phyloP scores from a whole-genome alignment of 371 early-diverging fungal species.

The Mucor sp. region DNA sequence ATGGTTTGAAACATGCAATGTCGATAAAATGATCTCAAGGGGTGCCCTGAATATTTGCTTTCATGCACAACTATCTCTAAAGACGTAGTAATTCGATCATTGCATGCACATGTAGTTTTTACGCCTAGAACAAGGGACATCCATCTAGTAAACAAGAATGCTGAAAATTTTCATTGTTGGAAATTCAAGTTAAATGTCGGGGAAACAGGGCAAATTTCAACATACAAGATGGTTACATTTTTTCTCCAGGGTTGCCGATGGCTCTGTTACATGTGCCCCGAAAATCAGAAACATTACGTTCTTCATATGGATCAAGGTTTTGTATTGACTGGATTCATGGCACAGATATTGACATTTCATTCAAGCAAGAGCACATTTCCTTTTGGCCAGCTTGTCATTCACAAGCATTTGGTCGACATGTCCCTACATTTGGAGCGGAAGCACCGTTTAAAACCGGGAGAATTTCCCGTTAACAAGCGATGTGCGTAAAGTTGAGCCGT shows the following conservation, averaged over 20 bases:
- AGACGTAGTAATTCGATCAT: not conserved
- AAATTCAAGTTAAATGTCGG: not conserved
- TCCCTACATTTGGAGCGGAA: not conserved
- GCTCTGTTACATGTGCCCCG: not conserved
- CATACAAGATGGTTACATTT: not conserved
- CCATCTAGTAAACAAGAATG: not conserved
- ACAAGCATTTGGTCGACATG: not conserved
- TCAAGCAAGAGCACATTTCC: constrained; percentile 34
- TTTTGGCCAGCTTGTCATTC: not conserved
- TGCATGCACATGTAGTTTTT: not conserved
- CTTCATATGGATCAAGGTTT: too few relatives aligned
- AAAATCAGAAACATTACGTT: not conserved
- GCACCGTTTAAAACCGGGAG: constrained; percentile 19
- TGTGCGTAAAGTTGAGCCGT: constrained; percentile 6
- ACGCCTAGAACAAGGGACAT: not conserved
- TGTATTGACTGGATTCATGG: too few relatives aligned
- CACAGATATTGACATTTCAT: too few relatives aligned
- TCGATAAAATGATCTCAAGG: not conserved
- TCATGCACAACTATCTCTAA: not conserved
- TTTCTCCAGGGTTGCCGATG: not conserved
- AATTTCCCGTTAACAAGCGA: constrained; percentile 13
- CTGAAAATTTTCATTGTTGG: not conserved
- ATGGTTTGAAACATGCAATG: not conserved
- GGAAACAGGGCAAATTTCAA: not conserved
- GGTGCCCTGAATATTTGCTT: not conserved